A percentile compares a stretch with the other conserved stretches of the same genome.
Conservation (phyloP, 768 basidiomycete genomes). For the Krasilnikovozyma curviuscula region DNA sequence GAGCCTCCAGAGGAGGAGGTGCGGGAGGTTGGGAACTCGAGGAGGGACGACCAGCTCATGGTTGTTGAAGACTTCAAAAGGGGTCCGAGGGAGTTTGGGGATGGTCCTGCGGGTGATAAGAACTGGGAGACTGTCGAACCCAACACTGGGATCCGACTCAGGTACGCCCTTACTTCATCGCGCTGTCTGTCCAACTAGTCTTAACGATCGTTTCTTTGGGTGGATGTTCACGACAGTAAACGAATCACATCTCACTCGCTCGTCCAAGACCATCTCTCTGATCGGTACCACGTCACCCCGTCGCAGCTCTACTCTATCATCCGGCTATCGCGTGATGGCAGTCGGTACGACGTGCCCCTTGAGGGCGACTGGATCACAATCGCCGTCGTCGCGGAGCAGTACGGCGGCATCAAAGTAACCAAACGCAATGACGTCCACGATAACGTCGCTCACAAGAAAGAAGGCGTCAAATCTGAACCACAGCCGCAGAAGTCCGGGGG, state of each 20-base stretch:
- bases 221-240: constrained; percentile 33
- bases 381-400: constrained; percentile 81
- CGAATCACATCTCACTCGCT: constrained; percentile 54
- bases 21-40: not conserved
- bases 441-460: constrained; percentile 2
- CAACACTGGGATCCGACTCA: constrained; percentile 67
- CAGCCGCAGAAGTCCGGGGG: constrained; percentile 32
- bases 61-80: constrained; percentile 56
- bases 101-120: constrained; percentile 50
- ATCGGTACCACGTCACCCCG: constrained; percentile 71
- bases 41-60: constrained; percentile 21
- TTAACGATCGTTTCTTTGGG: not conserved
- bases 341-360: constrained; percentile 77
- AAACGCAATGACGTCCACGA: constrained; percentile 7
- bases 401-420: constrained; percentile 49
- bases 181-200: constrained; percentile 1
- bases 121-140: constrained; percentile 65
- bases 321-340: constrained; percentile 53
- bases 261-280: constrained; percentile 58
- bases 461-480: constrained; percentile 5
- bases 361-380: constrained; percentile 89
- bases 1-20: too few species aligned
- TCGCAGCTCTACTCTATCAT: constrained; percentile 74
- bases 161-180: constrained; percentile 33
- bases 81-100: constrained; percentile 56